phyloP scores from a whole-genome alignment of 352 stramenopile genomes.

The Aphanomyces stellatus region DNA sequence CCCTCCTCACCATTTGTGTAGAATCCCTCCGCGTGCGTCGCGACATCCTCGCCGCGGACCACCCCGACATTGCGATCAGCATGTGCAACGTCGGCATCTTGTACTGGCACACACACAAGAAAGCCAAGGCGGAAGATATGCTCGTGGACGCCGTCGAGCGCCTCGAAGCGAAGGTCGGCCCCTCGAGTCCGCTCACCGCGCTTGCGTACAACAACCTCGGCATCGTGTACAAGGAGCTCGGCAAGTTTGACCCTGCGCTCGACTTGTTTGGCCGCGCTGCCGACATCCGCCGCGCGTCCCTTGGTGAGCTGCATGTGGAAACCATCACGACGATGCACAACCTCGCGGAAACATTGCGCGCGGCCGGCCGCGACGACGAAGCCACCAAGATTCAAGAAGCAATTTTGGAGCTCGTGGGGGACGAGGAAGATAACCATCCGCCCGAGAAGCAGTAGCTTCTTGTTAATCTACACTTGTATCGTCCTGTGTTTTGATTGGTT shows the following conservation, averaged over 20 bases:
- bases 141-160: constrained; percentile 49
- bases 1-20: not conserved
- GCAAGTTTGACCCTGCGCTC: constrained; percentile 55
- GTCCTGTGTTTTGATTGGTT: too few relatives aligned
- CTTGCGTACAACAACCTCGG: constrained; percentile 79
- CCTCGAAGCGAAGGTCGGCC: constrained; percentile 52
- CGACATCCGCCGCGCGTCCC: constrained; percentile 44
- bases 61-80: constrained; percentile 69
- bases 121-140: constrained; percentile 25
- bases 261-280: constrained; percentile 64
- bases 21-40: constrained; percentile 68
- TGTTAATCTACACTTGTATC: too few relatives aligned
- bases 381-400: constrained; percentile 68
- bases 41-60: constrained; percentile 54
- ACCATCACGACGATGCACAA: constrained; percentile 81
- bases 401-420: constrained; percentile 69
- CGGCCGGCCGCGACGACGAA: constrained; percentile 67
- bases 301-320: constrained; percentile 59
- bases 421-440: constrained; percentile 22
- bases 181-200: constrained; percentile 49
- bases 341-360: constrained; percentile 64
- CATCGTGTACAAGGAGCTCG: constrained; percentile 67
- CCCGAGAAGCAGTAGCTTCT: not conserved
- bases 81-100: constrained; percentile 79
- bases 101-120: constrained; percentile 76